Evolutionary conservation across 495 filamentous ascomycete genomes (phyloP), one percentile per base, ranked within the genome.

Genomic region (Geoglossum glabrum): DNA sequence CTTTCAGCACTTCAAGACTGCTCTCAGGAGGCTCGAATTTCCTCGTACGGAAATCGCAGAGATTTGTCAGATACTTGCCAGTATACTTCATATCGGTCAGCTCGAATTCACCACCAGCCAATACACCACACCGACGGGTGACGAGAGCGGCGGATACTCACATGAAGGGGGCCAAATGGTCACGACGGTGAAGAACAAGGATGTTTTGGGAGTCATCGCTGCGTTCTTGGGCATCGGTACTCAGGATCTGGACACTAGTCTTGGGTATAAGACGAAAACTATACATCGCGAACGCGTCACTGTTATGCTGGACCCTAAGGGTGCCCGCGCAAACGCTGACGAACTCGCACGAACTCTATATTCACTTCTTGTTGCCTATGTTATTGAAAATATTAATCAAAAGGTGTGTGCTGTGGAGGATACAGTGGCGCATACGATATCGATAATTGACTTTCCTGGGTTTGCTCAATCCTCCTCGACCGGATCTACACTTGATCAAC

Each of bases 1-100:
- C 0, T 98, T 98, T 70, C 86, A 93, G 66, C 84, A 95, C 55
- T 98, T 98, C 74, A 98, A 98, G 74, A 95, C 86, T 0, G 92
- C 92, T 3, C 71, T 98, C 55, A 73, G 90, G 49, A 96, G 94
- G 67, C 76, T 98, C 38, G 92, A 95, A 67, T 96, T 98, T 62
- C 86, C 90, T 1, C 78, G 88, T 25, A 80, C 81, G 61, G 90
- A 96, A 63, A 95, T 98, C 67, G 92, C 92, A 36, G 90, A 95
- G 66, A 85, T 97, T 58, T 98, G 92, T 67, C 90, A 97, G 69
- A 79, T 96, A 45, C 69, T 98, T 25, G 92, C 92, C 23, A 79
- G 78, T 64, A 93, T 98, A 60, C 76, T 98, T 15, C 92, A 98
- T 63, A 86, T 98, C 63, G 92, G 92, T 36, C 90, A 98, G 66